These are phyloP conservation scores for Populus pruinosa DNA, from an alignment of 345 rosid species.

Conservation along the genomic window DNA sequence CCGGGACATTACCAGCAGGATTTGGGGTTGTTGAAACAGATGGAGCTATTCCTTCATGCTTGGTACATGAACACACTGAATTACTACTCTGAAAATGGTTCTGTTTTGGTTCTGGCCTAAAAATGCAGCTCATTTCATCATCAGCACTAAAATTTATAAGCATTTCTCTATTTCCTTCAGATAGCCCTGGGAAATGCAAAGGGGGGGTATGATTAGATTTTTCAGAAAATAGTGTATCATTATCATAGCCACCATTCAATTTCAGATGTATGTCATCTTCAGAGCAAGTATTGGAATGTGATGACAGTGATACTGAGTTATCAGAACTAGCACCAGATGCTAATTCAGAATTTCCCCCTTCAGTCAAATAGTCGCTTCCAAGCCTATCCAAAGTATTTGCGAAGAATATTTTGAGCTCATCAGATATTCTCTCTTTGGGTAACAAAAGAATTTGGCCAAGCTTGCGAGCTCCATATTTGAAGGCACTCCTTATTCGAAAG, in stretches of 20 bases:
- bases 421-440: conserved; percentile 46
- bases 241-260: neutral
- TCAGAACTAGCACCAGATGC: conserved; percentile 8
- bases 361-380: conserved; percentile 14
- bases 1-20: neutral
- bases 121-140: neutral
- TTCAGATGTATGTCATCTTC: conserved; percentile 7
- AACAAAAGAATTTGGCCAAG: conserved; percentile 61
- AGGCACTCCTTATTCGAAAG: conserved; percentile 82
- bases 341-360: neutral
- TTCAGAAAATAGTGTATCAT: neutral
- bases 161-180: conserved; percentile 8
- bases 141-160: neutral
- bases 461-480: conserved; percentile 81
- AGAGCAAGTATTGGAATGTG: conserved; percentile 7
- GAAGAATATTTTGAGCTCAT: conserved; percentile 66
- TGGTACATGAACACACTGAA: conserved; percentile 9
- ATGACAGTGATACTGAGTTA: neutral
- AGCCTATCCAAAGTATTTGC: conserved; percentile 36
- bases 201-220: conserved; percentile 1
- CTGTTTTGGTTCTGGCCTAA: conserved; percentile 10
- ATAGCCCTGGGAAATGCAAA: neutral
- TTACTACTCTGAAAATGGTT: conserved; percentile 5
- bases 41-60: conserved; percentile 3
- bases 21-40: neutral